A percentile compares a stretch with the other conserved stretches of the same genome.
These are phyloP conservation scores for Agapanthus africanus DNA, from an alignment of 106 monocot genomes.

Conservation along the genomic window DNA sequence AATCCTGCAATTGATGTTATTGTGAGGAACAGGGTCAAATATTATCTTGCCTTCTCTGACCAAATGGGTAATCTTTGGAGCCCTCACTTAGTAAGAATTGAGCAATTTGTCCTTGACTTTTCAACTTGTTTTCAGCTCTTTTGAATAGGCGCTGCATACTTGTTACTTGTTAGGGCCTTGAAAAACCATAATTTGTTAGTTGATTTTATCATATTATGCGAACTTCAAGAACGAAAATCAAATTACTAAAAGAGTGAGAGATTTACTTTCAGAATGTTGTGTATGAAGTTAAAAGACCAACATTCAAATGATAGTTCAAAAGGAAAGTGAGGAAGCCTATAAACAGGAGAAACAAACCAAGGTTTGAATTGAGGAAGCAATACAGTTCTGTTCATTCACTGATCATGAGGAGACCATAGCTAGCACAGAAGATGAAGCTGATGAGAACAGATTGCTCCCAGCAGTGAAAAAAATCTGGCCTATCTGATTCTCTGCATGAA, in stretches of 20 bases:
- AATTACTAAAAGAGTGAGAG: background rate
- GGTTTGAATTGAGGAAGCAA: constrained; percentile 45
- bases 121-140: background rate
- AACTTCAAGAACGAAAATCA: background rate
- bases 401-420: constrained; percentile 45
- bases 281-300: too few relatives aligned
- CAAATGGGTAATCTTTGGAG: background rate
- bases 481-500: constrained; percentile 69
- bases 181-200: background rate
- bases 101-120: background rate
- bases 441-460: constrained; percentile 88
- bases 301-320: too few relatives aligned
- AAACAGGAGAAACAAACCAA: constrained; percentile 68
- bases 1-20: background rate
- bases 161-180: constrained; percentile 2
- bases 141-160: background rate
- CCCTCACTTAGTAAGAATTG: background rate
- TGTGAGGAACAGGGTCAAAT: background rate
- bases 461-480: constrained; percentile 97
- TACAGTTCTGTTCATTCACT: constrained; percentile 27
- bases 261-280: background rate
- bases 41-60: background rate
- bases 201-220: background rate
- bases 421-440: constrained; percentile 40
- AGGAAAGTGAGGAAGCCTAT: constrained; percentile 71